phyloP scores from a whole-genome alignment of 1,284 basidiomycete species.

The Microbotryum silenes-acaulis region DNA sequence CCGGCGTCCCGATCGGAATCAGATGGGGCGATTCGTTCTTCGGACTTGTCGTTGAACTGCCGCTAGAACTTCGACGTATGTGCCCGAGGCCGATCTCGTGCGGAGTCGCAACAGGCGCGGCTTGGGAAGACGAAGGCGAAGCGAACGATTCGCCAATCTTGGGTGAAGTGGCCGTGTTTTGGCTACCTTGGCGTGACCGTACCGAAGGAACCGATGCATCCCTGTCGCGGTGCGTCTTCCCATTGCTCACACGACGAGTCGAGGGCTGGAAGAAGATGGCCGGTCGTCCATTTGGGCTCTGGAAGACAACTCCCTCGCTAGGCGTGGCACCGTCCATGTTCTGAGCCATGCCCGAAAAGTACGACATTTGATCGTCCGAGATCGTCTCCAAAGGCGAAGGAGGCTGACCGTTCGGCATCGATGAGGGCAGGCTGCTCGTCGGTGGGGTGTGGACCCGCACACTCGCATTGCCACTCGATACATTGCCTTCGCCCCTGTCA shows the following conservation, averaged over 20 bases:
- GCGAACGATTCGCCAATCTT: background rate
- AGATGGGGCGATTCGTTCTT: background rate
- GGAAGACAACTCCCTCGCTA: slow-evolving; percentile 73
- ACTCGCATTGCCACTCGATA: background rate
- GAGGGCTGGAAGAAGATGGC: slow-evolving; percentile 87
- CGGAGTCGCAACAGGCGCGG: slow-evolving; percentile 8
- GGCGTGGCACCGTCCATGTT: slow-evolving; percentile 62
- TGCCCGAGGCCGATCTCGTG: slow-evolving; percentile 29
- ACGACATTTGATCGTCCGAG: slow-evolving; percentile 41
- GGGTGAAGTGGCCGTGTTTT: background rate
- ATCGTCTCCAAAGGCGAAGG: slow-evolving; percentile 31
- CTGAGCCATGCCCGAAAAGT: slow-evolving; percentile 66
- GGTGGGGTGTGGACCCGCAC: background rate
- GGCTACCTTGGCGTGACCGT: background rate
- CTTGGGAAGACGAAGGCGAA: slow-evolving; percentile 2
- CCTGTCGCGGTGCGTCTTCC: too few relatives aligned
- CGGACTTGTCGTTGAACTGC: slow-evolving; percentile 2
- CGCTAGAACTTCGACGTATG: background rate
- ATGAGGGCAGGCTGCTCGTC: slow-evolving; percentile 12
- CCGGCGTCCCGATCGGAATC: slow-evolving; percentile 16
- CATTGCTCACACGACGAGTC: background rate
- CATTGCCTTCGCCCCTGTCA: background rate
- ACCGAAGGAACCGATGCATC: too few relatives aligned
- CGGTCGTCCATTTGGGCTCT: slow-evolving; percentile 84
- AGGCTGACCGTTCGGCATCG: slow-evolving; percentile 5